Percentiles rank a stretch among this genome's conserved stretches.
Evolutionary conservation across 1,284 basidiomycete genomes (phyloP).

Genomic region (Ganoderma boninense): DNA sequence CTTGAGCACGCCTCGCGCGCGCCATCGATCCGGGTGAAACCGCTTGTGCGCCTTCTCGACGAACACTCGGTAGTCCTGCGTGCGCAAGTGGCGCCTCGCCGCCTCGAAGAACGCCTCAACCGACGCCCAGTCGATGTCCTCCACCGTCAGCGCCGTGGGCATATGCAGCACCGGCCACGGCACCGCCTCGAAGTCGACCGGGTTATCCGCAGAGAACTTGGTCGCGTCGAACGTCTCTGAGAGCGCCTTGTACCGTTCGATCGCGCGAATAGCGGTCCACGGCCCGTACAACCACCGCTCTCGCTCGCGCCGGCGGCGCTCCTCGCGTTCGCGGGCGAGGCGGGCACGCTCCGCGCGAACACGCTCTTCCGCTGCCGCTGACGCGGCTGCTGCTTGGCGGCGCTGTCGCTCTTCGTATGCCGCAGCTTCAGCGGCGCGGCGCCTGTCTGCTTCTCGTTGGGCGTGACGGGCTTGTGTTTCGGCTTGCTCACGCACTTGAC

Average conservation of each 20-base stretch:
- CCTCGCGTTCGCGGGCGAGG: conserved; percentile 43
- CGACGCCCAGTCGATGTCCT: conserved; percentile 72
- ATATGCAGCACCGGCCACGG: conserved; percentile 76
- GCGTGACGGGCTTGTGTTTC: conserved; percentile 51
- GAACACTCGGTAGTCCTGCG: conserved; percentile 66
- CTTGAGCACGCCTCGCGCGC: conserved; percentile 59
- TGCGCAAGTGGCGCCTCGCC: conserved; percentile 57
- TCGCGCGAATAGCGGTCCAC: conserved; percentile 67
- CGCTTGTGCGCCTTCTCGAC: conserved; percentile 74
- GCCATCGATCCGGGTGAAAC: conserved; percentile 76
- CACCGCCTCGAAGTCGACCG: conserved; percentile 63
- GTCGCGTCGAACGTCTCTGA: conserved; percentile 69
- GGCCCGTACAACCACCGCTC: conserved; percentile 61
- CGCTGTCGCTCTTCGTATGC: conserved; percentile 32
- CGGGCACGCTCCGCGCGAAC: conserved; percentile 38
- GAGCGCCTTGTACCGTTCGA: conserved; percentile 68
- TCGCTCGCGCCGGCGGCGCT: conserved; percentile 46
- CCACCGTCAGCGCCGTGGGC: conserved; percentile 58
- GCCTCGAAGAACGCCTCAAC: conserved; percentile 75
- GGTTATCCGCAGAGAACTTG: conserved; percentile 59
- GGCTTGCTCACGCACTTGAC: conserved; percentile 53
- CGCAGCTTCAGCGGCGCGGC: conserved; percentile 44
- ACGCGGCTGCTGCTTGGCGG: conserved; percentile 43
- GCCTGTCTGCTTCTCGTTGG: conserved; percentile 46
- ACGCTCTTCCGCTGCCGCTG: conserved; percentile 39